phyloP scores from a whole-genome alignment of 768 basidiomycete genomes.

The Auricularia heimuer region DNA sequence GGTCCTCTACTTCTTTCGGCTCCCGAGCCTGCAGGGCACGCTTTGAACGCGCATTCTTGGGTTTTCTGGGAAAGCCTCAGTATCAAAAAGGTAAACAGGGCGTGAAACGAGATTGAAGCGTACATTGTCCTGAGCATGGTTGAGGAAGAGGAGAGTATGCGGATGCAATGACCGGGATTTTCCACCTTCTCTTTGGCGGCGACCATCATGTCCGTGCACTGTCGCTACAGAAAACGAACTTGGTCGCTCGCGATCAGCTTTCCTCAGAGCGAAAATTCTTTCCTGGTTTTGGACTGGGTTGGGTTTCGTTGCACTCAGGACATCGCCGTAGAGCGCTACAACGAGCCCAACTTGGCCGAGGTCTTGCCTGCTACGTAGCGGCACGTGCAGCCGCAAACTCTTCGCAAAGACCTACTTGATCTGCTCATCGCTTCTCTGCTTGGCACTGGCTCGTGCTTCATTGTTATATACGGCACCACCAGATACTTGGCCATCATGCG shows the following conservation, averaged over 20 bases:
- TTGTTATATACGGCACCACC: not conserved
- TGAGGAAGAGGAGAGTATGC: no score
- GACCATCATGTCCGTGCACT: not conserved
- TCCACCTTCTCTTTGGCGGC: no score
- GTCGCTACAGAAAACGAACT: slow-evolving; percentile 31
- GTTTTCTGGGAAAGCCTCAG: slow-evolving; percentile 44
- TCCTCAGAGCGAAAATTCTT: slow-evolving; percentile 42
- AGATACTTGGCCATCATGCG: not conserved
- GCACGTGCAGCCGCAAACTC: not conserved
- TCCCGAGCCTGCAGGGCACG: slow-evolving; percentile 77
- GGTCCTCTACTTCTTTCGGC: slow-evolving; percentile 83
- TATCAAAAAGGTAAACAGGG: not conserved
- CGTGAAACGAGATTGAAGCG: not conserved
- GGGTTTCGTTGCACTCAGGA: slow-evolving; percentile 2
- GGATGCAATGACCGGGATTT: no score
- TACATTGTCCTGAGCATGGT: not conserved
- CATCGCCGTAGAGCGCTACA: not conserved
- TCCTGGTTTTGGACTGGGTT: slow-evolving; percentile 44
- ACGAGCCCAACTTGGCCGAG: not conserved
- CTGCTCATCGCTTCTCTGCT: not conserved
- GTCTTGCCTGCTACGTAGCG: not conserved
- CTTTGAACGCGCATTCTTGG: slow-evolving; percentile 93
- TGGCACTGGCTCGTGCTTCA: not conserved
- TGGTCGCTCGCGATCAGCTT: slow-evolving; percentile 43
- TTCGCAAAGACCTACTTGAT: not conserved